Percentiles rank a stretch among this genome's conserved stretches.
These are phyloP conservation scores for Porogramme epimiltina DNA, from an alignment of 1,284 basidiomycete species.

Conservation along the genomic window DNA sequence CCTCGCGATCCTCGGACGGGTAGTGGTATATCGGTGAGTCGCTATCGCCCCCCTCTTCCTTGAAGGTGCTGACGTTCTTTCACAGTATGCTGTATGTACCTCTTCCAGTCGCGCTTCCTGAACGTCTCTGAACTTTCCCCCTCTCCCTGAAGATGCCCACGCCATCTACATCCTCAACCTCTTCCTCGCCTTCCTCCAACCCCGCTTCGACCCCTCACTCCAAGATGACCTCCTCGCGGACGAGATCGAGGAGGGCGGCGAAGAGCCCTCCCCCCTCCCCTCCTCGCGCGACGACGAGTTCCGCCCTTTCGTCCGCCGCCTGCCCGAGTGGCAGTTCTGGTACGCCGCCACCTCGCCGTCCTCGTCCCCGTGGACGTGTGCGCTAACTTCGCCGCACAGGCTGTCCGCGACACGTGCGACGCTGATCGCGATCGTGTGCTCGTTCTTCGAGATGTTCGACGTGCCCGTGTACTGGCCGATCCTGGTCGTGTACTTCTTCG, in stretches of 20 bases:
- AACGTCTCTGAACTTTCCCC: not conserved
- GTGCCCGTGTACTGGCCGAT: conserved; percentile 99
- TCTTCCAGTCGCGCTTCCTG: not conserved
- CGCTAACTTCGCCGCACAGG: conserved; percentile 55
- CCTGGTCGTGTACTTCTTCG: conserved; percentile 90
- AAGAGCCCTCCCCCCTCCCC: conserved; percentile 45
- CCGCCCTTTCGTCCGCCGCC: conserved; percentile 91
- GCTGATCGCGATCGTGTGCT: conserved; percentile 77
- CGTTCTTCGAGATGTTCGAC: conserved; percentile 83
- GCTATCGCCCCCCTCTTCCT: conserved; percentile 1
- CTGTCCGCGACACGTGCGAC: conserved; percentile 91
- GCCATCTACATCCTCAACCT: conserved; percentile 94
- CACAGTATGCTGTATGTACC: conserved; percentile 67
- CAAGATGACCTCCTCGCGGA: conserved; percentile 92
- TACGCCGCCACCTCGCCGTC: conserved; percentile 44
- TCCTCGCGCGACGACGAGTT: conserved; percentile 88
- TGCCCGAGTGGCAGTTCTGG: conserved; percentile 98
- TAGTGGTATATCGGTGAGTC: conserved; percentile 90
- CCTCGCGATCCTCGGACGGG: not conserved
- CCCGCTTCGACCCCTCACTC: conserved; percentile 94
- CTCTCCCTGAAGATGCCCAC: conserved; percentile 70
- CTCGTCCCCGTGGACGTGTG: not conserved
- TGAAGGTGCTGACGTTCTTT: not conserved
- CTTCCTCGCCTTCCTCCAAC: conserved; percentile 86
- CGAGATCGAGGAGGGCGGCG: conserved; percentile 93